Conservation (phyloP, 192 early-diverging fungal genomes). For the Neocallimastix lanati region DNA sequence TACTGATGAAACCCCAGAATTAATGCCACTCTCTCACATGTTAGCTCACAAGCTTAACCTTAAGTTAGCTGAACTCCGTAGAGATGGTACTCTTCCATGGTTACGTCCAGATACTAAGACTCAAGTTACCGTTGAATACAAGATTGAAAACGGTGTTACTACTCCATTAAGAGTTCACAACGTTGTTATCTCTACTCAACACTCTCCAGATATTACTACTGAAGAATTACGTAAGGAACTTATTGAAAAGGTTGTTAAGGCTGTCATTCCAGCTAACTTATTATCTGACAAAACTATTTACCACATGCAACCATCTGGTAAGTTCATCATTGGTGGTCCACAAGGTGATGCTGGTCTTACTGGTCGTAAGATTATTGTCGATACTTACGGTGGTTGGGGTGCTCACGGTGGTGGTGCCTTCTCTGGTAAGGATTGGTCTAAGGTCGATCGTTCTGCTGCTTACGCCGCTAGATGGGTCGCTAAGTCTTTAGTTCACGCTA, state of each 20-base stretch:
- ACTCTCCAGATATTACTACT: constrained; percentile 70
- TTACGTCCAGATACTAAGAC: constrained; percentile 98
- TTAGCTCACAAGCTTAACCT: constrained; percentile 96
- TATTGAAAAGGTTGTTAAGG: constrained; percentile 80
- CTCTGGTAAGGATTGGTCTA: constrained; percentile 99
- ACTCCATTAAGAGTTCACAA: constrained; percentile 90
- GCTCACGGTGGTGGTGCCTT: constrained; percentile 97
- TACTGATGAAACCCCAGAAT: constrained; percentile 96
- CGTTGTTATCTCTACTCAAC: constrained; percentile 94
- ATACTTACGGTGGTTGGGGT: constrained; percentile 83
- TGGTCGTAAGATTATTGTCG: constrained; percentile 87
- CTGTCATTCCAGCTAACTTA: constrained; percentile 79
- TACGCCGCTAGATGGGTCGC: constrained; percentile 96
- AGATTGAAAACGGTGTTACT: constrained; percentile 82
- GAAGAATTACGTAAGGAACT: constrained; percentile 71
- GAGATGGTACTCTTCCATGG: constrained; percentile 74
- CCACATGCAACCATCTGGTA: constrained; percentile 96
- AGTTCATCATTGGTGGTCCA: constrained; percentile 98
- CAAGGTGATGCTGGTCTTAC: constrained; percentile 99
- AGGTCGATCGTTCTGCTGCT: constrained; percentile 96
- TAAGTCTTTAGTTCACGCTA: constrained; percentile 87
- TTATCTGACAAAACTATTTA: constrained; percentile 77
- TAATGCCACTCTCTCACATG: constrained; percentile 90
- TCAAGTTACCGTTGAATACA: constrained; percentile 98
- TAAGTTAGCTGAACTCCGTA: constrained; percentile 87